phyloP scores from a whole-genome alignment of 768 basidiomycete species.

The Leucosporidium scottii region DNA sequence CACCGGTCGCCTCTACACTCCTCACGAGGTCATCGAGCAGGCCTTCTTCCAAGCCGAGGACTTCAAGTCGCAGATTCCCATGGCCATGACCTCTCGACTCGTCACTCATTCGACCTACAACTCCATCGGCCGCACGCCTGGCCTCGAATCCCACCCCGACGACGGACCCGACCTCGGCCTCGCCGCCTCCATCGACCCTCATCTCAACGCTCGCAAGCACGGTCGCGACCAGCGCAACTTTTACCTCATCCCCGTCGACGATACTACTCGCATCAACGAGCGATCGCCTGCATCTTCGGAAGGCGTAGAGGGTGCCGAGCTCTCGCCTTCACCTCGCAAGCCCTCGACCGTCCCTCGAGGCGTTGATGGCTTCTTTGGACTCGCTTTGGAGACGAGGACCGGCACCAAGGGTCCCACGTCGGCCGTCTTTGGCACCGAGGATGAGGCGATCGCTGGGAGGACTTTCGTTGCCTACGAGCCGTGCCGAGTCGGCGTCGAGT shows the following conservation, averaged over 20 bases:
- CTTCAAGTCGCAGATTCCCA: constrained; percentile 36
- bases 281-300: background rate
- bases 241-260: constrained; percentile 6
- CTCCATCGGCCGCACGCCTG: background rate
- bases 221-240: background rate
- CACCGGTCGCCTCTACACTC: constrained; percentile 62
- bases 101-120: background rate
- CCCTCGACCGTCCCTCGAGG: background rate
- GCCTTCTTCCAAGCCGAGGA: constrained; percentile 61
- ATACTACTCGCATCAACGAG: constrained; percentile 5
- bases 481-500: constrained; percentile 78
- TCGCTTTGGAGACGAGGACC: constrained; percentile 1
- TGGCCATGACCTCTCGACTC: constrained; percentile 10
- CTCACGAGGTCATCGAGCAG: constrained; percentile 59
- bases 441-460: constrained; percentile 3
- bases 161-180: background rate
- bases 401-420: background rate
- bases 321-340: background rate
- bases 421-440: constrained; percentile 13
- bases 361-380: background rate
- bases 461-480: constrained; percentile 49
- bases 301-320: background rate
- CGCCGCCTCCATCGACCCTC: background rate
- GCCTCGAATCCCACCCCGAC: background rate
- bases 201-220: background rate